These are phyloP conservation scores for Leccinellum albellum DNA, from an alignment of 768 basidiomycete genomes.

Conservation along the genomic window DNA sequence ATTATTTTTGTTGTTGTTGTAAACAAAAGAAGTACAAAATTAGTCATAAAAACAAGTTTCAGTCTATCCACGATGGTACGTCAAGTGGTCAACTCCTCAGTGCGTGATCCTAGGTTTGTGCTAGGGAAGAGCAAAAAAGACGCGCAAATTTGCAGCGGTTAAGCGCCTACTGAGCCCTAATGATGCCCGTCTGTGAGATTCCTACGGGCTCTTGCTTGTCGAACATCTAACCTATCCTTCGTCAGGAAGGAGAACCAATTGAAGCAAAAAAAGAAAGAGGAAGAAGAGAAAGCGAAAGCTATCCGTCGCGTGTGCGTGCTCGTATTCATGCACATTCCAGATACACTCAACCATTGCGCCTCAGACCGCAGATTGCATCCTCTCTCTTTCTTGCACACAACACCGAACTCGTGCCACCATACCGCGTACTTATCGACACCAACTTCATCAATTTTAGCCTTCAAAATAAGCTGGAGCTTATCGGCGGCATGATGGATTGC, in stretches of 20 bases:
- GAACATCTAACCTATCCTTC: conserved; percentile 4
- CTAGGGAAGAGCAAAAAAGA: conserved; percentile 89
- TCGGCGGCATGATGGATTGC: conserved; percentile 99
- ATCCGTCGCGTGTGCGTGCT: conserved; percentile 72
- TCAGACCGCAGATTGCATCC: conserved; percentile 80
- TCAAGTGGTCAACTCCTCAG: neutral
- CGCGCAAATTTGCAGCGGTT: conserved; percentile 89
- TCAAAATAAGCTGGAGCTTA: conserved; percentile 94
- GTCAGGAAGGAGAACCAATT: conserved; percentile 88
- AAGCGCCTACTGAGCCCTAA: conserved; percentile 93
- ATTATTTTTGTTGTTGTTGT: neutral
- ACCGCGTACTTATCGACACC: conserved; percentile 95
- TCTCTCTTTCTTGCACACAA: conserved; percentile 95
- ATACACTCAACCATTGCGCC: neutral
- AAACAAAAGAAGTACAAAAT: neutral
- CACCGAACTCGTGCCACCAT: conserved; percentile 92
- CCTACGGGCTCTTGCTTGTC: neutral
- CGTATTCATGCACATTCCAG: neutral
- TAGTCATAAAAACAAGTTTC: no score
- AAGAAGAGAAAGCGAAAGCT: conserved; percentile 73
- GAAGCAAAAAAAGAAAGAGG: conserved; percentile 83
- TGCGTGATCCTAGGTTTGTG: neutral
- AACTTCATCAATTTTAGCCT: conserved; percentile 99
- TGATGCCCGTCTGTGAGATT: conserved; percentile 81
- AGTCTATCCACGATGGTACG: conserved; percentile 18